A percentile compares a stretch with the other conserved stretches of the same genome.
phyloP scores from a whole-genome alignment of 2,329 filamentous ascomycete genomes.

The Ploettnerulaceae sp. region DNA sequence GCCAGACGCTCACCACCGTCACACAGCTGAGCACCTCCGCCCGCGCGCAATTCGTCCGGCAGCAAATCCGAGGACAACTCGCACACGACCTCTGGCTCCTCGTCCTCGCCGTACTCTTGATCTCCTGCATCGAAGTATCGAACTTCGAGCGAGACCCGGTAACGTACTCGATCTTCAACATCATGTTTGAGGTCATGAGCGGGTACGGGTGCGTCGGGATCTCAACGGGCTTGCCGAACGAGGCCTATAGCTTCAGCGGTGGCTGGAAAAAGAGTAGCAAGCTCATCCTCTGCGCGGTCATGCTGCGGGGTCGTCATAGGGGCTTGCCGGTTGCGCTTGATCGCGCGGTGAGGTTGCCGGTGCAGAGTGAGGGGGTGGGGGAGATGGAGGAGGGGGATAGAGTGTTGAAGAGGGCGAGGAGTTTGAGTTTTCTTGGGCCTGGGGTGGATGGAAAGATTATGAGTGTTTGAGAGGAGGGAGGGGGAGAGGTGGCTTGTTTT shows the following conservation, averaged over 20 bases:
- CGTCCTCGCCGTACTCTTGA: conserved; percentile 53
- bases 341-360: conserved; percentile 45
- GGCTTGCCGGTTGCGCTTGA: conserved; percentile 53
- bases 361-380: conserved; percentile 11
- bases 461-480: no score
- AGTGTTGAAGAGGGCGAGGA: conserved; percentile 10
- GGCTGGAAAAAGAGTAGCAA: conserved; percentile 52
- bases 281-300: conserved; percentile 52
- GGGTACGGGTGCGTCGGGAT: conserved; percentile 60
- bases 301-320: conserved; percentile 52
- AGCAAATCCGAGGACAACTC: conserved; percentile 58
- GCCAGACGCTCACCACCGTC: conserved; percentile 8
- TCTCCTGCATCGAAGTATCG: conserved; percentile 54
- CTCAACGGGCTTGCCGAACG: conserved; percentile 49
- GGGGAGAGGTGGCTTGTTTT: no score
- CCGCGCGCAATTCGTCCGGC: conserved; percentile 23
- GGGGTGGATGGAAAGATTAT: no score
- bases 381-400: conserved; percentile 4
- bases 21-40: conserved; percentile 2
- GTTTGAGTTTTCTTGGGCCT: no score
- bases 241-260: conserved; percentile 51
- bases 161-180: conserved; percentile 54
- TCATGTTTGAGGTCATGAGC: conserved; percentile 53
- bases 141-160: conserved; percentile 48
- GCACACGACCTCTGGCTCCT: conserved; percentile 65